Percentiles rank a stretch among this genome's conserved stretches.
Evolutionary conservation across 2,329 filamentous ascomycete genomes (phyloP).

Genomic region (Nemania sp.): DNA sequence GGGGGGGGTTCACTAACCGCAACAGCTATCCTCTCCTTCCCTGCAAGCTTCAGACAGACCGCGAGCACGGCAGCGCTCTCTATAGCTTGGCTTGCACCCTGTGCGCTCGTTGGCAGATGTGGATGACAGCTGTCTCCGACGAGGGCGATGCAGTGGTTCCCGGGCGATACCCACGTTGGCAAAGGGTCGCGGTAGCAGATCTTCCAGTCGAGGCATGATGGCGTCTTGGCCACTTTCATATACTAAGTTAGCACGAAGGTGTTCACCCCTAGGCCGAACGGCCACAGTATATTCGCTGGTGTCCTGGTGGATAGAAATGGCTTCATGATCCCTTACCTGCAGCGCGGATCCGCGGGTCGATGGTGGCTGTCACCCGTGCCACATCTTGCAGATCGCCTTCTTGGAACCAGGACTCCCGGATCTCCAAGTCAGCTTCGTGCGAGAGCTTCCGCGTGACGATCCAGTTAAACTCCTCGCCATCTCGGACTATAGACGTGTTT

Average conservation of each 20-base stretch:
- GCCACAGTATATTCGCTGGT: not conserved
- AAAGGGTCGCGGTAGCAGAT: constrained; percentile 57
- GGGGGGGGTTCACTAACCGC: constrained; percentile 38
- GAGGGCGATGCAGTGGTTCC: constrained; percentile 52
- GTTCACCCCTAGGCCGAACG: not conserved
- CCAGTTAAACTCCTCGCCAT: constrained; percentile 51
- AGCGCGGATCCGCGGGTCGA: constrained; percentile 50
- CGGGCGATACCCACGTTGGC: constrained; percentile 52
- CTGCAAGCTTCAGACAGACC: constrained; percentile 48
- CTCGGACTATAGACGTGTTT: constrained; percentile 34
- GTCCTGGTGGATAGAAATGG: no score
- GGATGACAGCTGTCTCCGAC: constrained; percentile 59
- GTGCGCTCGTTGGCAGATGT: constrained; percentile 56
- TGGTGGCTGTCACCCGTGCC: constrained; percentile 38
- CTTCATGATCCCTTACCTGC: constrained; percentile 33
- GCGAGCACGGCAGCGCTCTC: constrained; percentile 54
- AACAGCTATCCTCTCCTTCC: constrained; percentile 44
- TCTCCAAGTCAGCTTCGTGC: constrained; percentile 48
- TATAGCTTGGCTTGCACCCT: constrained; percentile 57
- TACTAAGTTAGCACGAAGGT: constrained; percentile 1
- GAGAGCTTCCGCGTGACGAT: constrained; percentile 49
- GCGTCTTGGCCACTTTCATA: constrained; percentile 45
- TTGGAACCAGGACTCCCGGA: constrained; percentile 52
- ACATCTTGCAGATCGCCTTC: constrained; percentile 52
- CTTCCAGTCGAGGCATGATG: constrained; percentile 56